phyloP scores from a whole-genome alignment of 2,329 filamentous ascomycete genomes.

The Claviceps fusiformis region DNA sequence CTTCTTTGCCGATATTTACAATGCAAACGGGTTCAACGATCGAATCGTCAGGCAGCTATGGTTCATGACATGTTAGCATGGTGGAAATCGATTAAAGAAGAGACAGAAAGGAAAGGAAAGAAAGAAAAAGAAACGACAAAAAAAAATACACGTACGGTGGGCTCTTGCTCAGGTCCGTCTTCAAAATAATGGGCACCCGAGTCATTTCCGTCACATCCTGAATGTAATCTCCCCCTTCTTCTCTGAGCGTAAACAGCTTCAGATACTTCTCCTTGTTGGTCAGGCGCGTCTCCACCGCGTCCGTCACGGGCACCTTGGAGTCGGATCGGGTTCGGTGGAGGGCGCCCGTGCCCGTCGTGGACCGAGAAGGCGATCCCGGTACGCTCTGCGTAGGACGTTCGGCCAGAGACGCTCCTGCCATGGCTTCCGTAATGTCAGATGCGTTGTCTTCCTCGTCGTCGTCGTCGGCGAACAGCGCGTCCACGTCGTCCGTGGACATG shows the following conservation, averaged over 20 bases:
- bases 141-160: conserved; percentile 67
- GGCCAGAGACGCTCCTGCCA: conserved; percentile 76
- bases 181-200: conserved; percentile 89
- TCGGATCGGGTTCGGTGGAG: conserved; percentile 87
- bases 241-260: conserved; percentile 74
- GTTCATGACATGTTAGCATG: not conserved
- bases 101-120: no score
- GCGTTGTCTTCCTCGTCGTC: conserved; percentile 83
- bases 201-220: conserved; percentile 98
- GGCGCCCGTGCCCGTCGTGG: conserved; percentile 50
- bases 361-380: conserved; percentile 75
- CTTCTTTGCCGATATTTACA: conserved; percentile 22
- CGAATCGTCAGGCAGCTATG: conserved; percentile 68
- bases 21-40: conserved; percentile 66
- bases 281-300: conserved; percentile 65
- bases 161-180: conserved; percentile 97
- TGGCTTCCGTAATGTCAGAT: conserved; percentile 79
- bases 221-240: conserved; percentile 90
- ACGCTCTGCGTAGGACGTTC: conserved; percentile 93
- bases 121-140: no score
- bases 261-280: conserved; percentile 95
- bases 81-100: not conserved
- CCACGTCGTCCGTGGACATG: conserved; percentile 82
- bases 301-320: conserved; percentile 68
- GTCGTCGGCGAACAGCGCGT: conserved; percentile 69